Conservation (phyloP, 2,329 filamentous ascomycete genomes). For the Talaromyces marneffei region DNA sequence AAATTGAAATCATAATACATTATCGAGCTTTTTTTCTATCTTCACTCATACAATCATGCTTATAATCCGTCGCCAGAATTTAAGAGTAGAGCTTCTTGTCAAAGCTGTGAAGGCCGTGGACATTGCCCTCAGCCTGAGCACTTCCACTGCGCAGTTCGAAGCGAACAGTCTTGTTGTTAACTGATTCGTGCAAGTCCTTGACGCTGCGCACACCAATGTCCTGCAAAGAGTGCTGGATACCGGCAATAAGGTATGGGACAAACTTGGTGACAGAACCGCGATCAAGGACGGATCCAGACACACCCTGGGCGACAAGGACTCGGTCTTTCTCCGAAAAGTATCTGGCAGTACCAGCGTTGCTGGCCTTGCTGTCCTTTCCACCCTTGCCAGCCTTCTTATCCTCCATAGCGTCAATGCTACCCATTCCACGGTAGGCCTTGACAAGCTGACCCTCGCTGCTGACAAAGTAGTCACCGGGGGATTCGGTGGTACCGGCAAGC, state of each 20-base stretch:
- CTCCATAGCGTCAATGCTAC: slow-evolving; percentile 98
- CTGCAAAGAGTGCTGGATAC: slow-evolving; percentile 95
- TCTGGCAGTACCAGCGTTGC: slow-evolving; percentile 89
- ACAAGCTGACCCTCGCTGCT: slow-evolving; percentile 95
- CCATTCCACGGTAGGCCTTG: slow-evolving; percentile 99
- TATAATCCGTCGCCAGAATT: slow-evolving; percentile 12
- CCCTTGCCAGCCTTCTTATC: slow-evolving; percentile 88
- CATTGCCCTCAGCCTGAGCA: slow-evolving; percentile 92
- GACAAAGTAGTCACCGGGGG: slow-evolving; percentile 92
- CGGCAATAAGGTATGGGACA: slow-evolving; percentile 88
- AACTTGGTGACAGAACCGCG: slow-evolving; percentile 83
- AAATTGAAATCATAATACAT: slow-evolving; percentile 13
- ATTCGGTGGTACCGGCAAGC: slow-evolving; percentile 93
- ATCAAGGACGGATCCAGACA: slow-evolving; percentile 63
- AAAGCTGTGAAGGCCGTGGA: slow-evolving; percentile 94
- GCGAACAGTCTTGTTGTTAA: slow-evolving; percentile 67
- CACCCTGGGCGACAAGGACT: slow-evolving; percentile 92
- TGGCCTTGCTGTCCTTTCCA: slow-evolving; percentile 60
- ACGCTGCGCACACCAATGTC: slow-evolving; percentile 86
- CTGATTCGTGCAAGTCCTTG: slow-evolving; percentile 66
- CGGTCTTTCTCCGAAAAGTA: slow-evolving; percentile 98
- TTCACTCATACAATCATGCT: slow-evolving; percentile 10
- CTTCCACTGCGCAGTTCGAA: slow-evolving; percentile 94
- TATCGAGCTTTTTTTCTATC: slow-evolving; percentile 3
- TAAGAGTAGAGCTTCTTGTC: slow-evolving; percentile 99